Evolutionary conservation across 768 basidiomycete genomes (phyloP).

Genomic region (Panaeolus papilionaceus): DNA sequence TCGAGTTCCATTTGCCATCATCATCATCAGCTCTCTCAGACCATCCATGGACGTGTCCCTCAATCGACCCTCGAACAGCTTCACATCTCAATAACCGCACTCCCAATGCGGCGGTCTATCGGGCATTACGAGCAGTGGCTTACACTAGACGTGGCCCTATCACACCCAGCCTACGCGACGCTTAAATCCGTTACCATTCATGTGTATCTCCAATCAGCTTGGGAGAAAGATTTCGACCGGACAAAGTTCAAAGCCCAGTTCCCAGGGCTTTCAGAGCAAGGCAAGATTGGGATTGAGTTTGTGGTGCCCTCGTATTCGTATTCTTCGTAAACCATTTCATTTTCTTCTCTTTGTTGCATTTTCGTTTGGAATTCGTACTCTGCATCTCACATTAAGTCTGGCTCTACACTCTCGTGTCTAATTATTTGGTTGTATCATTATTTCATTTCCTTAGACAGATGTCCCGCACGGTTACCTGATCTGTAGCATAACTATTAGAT

Average conservation of each 20-base stretch:
- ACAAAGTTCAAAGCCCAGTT: constrained; percentile 13
- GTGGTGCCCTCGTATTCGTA: not conserved
- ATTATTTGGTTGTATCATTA: not conserved
- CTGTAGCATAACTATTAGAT: not conserved
- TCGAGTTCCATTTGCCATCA: not conserved
- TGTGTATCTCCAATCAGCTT: constrained; percentile 13
- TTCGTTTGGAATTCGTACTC: too few species aligned
- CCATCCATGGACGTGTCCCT: too few species aligned
- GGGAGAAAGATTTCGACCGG: constrained; percentile 14
- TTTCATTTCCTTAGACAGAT: not conserved
- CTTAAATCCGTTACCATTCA: constrained; percentile 17
- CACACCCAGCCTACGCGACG: constrained; percentile 16
- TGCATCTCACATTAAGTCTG: not conserved
- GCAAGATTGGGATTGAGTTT: not conserved
- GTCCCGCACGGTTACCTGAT: not conserved
- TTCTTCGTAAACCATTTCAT: not conserved
- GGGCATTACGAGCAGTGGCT: constrained; percentile 23
- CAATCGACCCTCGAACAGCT: constrained; percentile 18
- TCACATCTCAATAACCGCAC: constrained; percentile 21
- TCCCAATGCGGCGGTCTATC: constrained; percentile 19
- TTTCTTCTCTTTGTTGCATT: not conserved
- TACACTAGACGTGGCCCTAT: constrained; percentile 19
- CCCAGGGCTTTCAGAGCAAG: not conserved
- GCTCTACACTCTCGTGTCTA: not conserved
- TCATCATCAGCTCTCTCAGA: not conserved